Percentiles rank a stretch among this genome's conserved stretches.
phyloP scores from a whole-genome alignment of 345 rosid species.

The Ricinus communis region DNA sequence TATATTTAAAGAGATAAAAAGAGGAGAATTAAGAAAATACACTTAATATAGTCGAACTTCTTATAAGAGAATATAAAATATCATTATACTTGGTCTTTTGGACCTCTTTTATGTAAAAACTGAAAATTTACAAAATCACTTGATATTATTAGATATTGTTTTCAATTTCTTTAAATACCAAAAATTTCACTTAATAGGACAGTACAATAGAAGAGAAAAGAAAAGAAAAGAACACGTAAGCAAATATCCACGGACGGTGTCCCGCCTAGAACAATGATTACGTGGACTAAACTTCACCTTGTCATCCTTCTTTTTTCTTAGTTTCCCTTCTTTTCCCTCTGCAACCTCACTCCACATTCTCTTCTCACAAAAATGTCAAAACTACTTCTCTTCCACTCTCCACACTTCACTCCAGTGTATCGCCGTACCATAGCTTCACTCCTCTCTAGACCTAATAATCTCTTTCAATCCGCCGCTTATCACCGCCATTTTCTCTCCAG shows the following conservation, averaged over 20 bases:
- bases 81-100: no score
- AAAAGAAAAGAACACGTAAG: not conserved
- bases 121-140: no score
- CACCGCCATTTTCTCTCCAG: slow-evolving; percentile 28
- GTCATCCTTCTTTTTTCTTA: not conserved
- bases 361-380: slow-evolving; percentile 47
- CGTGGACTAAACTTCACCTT: slow-evolving; percentile 32
- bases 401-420: slow-evolving; percentile 42
- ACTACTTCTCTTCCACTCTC: slow-evolving; percentile 40
- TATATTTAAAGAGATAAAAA: no score
- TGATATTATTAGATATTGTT: no score
- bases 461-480: not conserved
- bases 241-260: not conserved
- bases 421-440: slow-evolving; percentile 32
- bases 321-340: not conserved
- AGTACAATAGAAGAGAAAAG: no score
- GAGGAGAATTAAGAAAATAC: no score
- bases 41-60: no score
- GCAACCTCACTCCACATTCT: not conserved
- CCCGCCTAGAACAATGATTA: not conserved
- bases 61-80: no score
- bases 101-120: no score
- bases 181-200: no score
- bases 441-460: slow-evolving; percentile 20
- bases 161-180: no score